Evolutionary conservation across 495 filamentous ascomycete genomes (phyloP), one percentile per base, ranked within the genome.

Genomic region (Aspergillus affinis): DNA sequence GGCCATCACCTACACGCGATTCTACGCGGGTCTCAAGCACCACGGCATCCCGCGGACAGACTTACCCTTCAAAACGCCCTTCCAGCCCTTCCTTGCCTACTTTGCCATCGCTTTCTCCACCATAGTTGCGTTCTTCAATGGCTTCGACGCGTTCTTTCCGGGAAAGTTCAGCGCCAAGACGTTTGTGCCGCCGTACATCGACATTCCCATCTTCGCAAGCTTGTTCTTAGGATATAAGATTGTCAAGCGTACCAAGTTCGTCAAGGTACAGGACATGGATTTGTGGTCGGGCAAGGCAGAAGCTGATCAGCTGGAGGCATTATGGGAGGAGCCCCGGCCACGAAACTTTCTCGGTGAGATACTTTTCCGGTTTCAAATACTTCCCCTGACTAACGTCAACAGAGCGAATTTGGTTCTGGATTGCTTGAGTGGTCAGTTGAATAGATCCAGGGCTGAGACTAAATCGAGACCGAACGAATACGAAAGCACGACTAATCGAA

Each of bases 111-210:
- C 78, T n/a, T 76, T 75, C 54, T 84, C 84, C 55, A 62, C 65
- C 18, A 72, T 84, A 47, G 69, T 86, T 29, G 73, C 72, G 9
- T 68, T 88, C 13, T 77, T 85, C 58, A 85, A 82, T 58, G 84
- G 86, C 8, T 88, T 85, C 60, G 73, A 76, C 51, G 82, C 84
- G 21, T 87, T 87, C 61, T 83, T 84, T 63, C 79, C 81, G 0
- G 72, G 78, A 0, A 68, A 79, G 13, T 77, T 69, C 52, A 65
- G 48, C 44, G 62, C 67, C 4, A 64, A 68, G 50, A 67, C 54
- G 12, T 77, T 77, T 41, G 57, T 77, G 5, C 61, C 72, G 0
- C 64, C 68, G 0, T 77, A 77, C 32, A 62, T 75, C 26, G 81
- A 85, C 49, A 80, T 88, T 29, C 82, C 83, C 0, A 75, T 87